Evolutionary conservation across 371 early-diverging fungal genomes (phyloP), one percentile per base, ranked within the genome.

Genomic region (Blakeslea trispora): DNA sequence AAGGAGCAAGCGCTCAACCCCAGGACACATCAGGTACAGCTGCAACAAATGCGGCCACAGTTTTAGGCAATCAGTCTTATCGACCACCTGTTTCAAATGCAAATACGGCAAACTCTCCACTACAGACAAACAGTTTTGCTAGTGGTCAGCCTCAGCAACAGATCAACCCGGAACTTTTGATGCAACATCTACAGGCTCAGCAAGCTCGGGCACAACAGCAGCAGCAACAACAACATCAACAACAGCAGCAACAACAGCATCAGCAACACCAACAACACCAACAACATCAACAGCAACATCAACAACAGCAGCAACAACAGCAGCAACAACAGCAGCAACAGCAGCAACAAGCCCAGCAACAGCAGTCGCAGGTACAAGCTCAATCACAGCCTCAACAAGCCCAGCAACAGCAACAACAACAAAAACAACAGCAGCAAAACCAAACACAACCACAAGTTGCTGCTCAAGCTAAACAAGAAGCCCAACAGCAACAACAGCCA

Each of bases 161-260:
- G 19, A 18, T 64, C 31, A 64, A 46, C 13, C 59, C 59, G 14
- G 64, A 64, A 41, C 39, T 64, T 37, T 28, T 59, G 13, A 59
- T 64, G 64, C 64, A 64, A 34, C 60, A 68, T 23, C 59, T 64
- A 35, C 57, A 68, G 34, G 55, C 59, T 21, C 63, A 59, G 43
- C 58, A 55, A 17, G 45, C 35, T 8, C 57, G 44, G 21, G 49
- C 57, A 14, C 71, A 52, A 39, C 63, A 43, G 18, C 53, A 50
- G 13, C 50, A 49, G 5, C 72, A 59, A 10, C 53, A 50, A 31
- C 58, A 65, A 31, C 57, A 31, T 3, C 55, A 49, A 34, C 61
- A 55, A 3, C 45, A 49, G 4, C 46, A 56, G 18, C 48, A 24
- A 1, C 66, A 58, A 15, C 37, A 48, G 44, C 57, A 56, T 19